Evolutionary conservation across 2,329 filamentous ascomycete genomes (phyloP), one percentile per base, ranked within the genome.

Genomic region (Lecanicillium sp.): DNA sequence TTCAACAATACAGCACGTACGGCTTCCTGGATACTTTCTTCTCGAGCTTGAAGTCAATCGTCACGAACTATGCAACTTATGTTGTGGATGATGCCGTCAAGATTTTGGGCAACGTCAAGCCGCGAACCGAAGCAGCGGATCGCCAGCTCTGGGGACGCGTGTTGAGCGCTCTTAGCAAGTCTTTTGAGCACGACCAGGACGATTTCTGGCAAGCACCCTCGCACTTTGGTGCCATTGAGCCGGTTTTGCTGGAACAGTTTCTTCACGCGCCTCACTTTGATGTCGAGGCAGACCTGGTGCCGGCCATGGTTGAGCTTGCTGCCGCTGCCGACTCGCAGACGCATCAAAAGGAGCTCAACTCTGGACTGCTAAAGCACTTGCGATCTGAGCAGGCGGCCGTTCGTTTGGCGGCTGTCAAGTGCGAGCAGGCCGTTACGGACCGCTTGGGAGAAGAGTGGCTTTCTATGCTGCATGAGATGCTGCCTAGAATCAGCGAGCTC

Each of bases 181-280:
- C 79, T 50, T 95, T 96, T 54, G 74, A 83, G 59, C 79, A 95
- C 57, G 92, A 96, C 55, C 85, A 94, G 62, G 88, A 94, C 57
- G 84, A 88, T 59, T 96, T 95, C 67, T 96, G 89, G 89, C 88
- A 95, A 69, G 79, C 85, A 1, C 90, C 92, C 0, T 75, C 84
- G 1, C 89, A 95, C 63, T 95, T 95, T 54, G 70, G 71, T 41
- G 75, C 75, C 19, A 78, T 95, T 29, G 76, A 79, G 12, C 68
- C 71, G 1, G 77, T 83, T 3, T 69, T 96, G 20, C 71, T 86
- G 45, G 65, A 71, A 17, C 86, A 94, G 43, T 75, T 82, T 46
- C 50, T 65, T 29, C 62, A 68, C 47, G 76, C 68, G 33, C 56
- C 59, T 5, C 56, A 54, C 5, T 51, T 67, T 13, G 63, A 67